phyloP scores from a whole-genome alignment of 2,329 filamentous ascomycete genomes.

The Akanthomyces muscarius region DNA sequence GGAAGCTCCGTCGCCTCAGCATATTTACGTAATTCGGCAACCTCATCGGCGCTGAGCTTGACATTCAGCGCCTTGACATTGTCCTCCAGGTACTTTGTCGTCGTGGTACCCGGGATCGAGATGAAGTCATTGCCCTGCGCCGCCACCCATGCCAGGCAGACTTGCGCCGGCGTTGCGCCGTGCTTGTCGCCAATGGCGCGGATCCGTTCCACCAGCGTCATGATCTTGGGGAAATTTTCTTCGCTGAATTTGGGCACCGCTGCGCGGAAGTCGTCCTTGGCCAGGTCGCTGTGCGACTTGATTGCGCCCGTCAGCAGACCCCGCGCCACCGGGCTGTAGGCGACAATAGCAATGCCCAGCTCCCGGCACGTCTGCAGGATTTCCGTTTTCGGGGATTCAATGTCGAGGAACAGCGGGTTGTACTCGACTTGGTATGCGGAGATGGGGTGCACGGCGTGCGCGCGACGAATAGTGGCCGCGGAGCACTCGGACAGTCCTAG shows the following conservation, averaged over 20 bases:
- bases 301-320: slow-evolving; percentile 53
- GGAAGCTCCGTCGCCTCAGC: slow-evolving; percentile 27
- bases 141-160: slow-evolving; percentile 61
- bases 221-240: slow-evolving; percentile 40
- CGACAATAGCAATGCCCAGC: slow-evolving; percentile 53
- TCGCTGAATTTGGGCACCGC: slow-evolving; percentile 20
- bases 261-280: slow-evolving; percentile 37
- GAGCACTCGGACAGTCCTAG: slow-evolving; percentile 53
- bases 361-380: slow-evolving; percentile 54
- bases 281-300: slow-evolving; percentile 42
- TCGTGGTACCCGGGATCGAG: slow-evolving; percentile 53
- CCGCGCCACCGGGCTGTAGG: slow-evolving; percentile 57
- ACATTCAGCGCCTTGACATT: slow-evolving; percentile 37
- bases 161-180: slow-evolving; percentile 49
- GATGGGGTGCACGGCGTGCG: slow-evolving; percentile 46
- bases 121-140: slow-evolving; percentile 57
- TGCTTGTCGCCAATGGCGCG: slow-evolving; percentile 49
- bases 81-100: slow-evolving; percentile 43
- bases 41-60: slow-evolving; percentile 31
- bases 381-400: slow-evolving; percentile 48
- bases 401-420: slow-evolving; percentile 50
- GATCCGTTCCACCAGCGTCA: slow-evolving; percentile 49
- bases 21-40: slow-evolving; percentile 30
- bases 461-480: slow-evolving; percentile 47
- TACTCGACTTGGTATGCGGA: slow-evolving; percentile 53